These are phyloP conservation scores for Pseudozyma pruni DNA, from an alignment of 1,284 basidiomycete genomes.

Conservation along the genomic window DNA sequence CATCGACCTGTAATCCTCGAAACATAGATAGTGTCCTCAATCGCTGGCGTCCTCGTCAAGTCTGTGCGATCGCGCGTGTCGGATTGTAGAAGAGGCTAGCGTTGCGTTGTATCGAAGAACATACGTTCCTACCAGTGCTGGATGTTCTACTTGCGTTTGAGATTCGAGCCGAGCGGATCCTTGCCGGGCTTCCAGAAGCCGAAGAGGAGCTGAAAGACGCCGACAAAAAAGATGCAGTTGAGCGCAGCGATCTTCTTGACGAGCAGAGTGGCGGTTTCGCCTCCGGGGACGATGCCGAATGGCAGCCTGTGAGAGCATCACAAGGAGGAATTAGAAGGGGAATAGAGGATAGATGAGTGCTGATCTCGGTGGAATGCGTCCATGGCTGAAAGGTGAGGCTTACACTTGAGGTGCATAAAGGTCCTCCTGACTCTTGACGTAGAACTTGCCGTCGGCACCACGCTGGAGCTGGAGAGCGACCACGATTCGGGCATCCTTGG, in stretches of 20 bases:
- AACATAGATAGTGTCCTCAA: neutral
- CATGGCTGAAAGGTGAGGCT: conserved; percentile 20
- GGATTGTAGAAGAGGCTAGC: neutral
- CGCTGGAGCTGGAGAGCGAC: conserved; percentile 58
- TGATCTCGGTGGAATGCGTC: too few species aligned
- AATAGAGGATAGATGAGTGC: too few species aligned
- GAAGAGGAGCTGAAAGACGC: conserved; percentile 34
- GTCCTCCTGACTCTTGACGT: conserved; percentile 64
- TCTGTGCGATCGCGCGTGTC: neutral
- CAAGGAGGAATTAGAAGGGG: too few species aligned
- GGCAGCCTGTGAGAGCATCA: conserved; percentile 31
- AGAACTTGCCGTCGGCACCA: conserved; percentile 62
- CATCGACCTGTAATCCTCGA: too few species aligned
- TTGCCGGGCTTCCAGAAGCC: conserved; percentile 53
- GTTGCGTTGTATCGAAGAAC: neutral
- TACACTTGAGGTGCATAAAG: conserved; percentile 57
- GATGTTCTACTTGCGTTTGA: conserved; percentile 25
- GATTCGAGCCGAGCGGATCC: conserved; percentile 36
- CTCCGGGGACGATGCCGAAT: conserved; percentile 50
- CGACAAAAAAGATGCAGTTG: conserved; percentile 53
- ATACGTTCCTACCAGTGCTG: neutral
- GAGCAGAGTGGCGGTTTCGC: conserved; percentile 30
- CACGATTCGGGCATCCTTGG: conserved; percentile 49
- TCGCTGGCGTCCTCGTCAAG: neutral
- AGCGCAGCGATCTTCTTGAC: conserved; percentile 54